Evolutionary conservation across 371 early-diverging fungal species (phyloP).

Genomic region (Phascolomyces articulosus): DNA sequence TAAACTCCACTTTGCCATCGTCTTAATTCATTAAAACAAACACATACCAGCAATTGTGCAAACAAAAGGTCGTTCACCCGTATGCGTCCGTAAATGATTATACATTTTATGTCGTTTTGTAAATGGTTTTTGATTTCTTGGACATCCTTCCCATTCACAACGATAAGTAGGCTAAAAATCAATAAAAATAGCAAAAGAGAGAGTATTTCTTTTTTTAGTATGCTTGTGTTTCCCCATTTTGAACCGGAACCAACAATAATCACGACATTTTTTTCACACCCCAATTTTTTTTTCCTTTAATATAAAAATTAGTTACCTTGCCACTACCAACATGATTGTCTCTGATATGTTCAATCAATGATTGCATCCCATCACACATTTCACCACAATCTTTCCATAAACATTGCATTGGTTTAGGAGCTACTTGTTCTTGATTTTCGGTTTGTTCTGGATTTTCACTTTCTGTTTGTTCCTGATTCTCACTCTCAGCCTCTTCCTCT

Average conservation of each 20-base stretch:
- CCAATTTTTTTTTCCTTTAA: too few relatives aligned
- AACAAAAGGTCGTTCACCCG: slow-evolving; percentile 79
- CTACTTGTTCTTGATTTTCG: slow-evolving; percentile 10
- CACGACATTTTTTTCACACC: too few relatives aligned
- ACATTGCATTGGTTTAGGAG: slow-evolving; percentile 40
- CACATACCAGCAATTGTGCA: slow-evolving; percentile 30
- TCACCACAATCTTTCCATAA: slow-evolving; percentile 60
- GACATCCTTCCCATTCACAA: slow-evolving; percentile 85
- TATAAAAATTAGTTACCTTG: slow-evolving; percentile 7
- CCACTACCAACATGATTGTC: slow-evolving; percentile 60
- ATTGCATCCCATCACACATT: slow-evolving; percentile 45
- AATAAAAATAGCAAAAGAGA: too few relatives aligned
- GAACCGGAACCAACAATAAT: too few relatives aligned
- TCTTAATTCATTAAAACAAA: neutral
- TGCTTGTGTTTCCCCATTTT: too few relatives aligned
- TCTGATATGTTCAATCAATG: slow-evolving; percentile 58
- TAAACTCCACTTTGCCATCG: neutral
- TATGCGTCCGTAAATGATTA: slow-evolving; percentile 89
- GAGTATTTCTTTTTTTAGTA: too few relatives aligned
- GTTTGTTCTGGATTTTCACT: too few relatives aligned
- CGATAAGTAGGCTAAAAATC: slow-evolving; percentile 61
- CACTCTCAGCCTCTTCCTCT: slow-evolving; percentile 14
- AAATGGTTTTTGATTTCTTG: slow-evolving; percentile 77
- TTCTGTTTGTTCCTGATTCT: slow-evolving; percentile 11
- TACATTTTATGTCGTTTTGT: slow-evolving; percentile 90